phyloP scores from a whole-genome alignment of 257 asterid genomes.

The Vinca minor region DNA sequence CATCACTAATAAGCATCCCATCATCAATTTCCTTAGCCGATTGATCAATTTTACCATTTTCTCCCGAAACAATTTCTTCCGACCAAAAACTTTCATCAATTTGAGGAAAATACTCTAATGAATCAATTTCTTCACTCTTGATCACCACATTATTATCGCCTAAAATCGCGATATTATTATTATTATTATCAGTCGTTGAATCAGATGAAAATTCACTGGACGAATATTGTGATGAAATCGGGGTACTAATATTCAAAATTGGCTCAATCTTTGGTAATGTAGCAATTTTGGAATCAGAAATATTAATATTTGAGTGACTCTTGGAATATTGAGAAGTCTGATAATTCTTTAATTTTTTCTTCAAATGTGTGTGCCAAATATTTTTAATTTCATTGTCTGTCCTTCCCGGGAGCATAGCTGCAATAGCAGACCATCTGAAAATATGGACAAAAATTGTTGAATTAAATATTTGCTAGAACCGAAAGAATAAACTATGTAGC shows the following conservation, averaged over 20 bases:
- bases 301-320: slow-evolving; percentile 5
- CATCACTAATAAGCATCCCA: background rate
- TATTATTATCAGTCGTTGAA: too few relatives aligned
- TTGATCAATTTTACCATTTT: too few relatives aligned
- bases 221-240: slow-evolving; percentile 35
- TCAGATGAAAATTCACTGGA: slow-evolving; percentile 58
- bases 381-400: slow-evolving; percentile 26
- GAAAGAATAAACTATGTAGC: too few relatives aligned
- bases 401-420: slow-evolving; percentile 22
- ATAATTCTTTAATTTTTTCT: slow-evolving; percentile 18
- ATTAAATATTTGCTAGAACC: slow-evolving; percentile 12
- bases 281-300: too few relatives aligned
- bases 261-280: slow-evolving; percentile 1
- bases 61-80: slow-evolving; percentile 35
- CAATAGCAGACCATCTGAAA: slow-evolving; percentile 24
- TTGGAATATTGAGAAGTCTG: slow-evolving; percentile 11
- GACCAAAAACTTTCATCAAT: slow-evolving; percentile 74
- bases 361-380: slow-evolving; percentile 22
- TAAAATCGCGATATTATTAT: too few relatives aligned
- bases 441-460: slow-evolving; percentile 1
- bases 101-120: slow-evolving; percentile 34
- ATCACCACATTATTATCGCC: background rate
- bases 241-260: too few relatives aligned
- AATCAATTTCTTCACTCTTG: slow-evolving; percentile 40
- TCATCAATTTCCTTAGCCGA: background rate